Evolutionary conservation across 768 basidiomycete genomes (phyloP).

Genomic region (Lactifluus subvellereus): DNA sequence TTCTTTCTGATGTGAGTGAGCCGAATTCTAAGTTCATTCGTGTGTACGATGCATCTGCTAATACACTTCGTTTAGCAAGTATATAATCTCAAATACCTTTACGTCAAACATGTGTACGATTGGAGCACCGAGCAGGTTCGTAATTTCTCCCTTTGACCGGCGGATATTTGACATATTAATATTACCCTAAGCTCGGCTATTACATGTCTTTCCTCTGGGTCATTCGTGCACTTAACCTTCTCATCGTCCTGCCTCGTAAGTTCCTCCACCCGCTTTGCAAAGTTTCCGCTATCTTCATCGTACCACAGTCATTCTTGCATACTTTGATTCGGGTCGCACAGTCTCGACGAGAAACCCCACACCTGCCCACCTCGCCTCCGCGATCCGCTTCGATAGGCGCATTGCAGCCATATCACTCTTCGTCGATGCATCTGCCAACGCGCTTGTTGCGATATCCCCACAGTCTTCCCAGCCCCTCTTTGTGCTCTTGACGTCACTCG

Average conservation of each 20-base stretch:
- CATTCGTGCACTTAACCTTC: slow-evolving; percentile 23
- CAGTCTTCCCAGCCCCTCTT: slow-evolving; percentile 25
- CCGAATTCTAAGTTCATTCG: neutral
- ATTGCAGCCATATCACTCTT: slow-evolving; percentile 24
- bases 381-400: slow-evolving; percentile 23
- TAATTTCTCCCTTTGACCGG: neutral
- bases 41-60: neutral
- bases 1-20: slow-evolving; percentile 23
- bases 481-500: slow-evolving; percentile 23
- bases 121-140: slow-evolving; percentile 24
- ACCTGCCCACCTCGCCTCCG: slow-evolving; percentile 9
- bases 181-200: slow-evolving; percentile 18
- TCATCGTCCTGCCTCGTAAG: slow-evolving; percentile 23
- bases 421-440: slow-evolving; percentile 24
- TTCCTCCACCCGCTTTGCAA: neutral
- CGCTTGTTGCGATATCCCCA: slow-evolving; percentile 21
- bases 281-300: neutral
- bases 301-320: slow-evolving; percentile 22
- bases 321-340: slow-evolving; percentile 10
- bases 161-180: neutral
- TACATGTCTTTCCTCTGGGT: slow-evolving; percentile 25
- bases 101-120: slow-evolving; percentile 24
- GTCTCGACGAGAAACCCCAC: neutral
- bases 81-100: slow-evolving; percentile 26
- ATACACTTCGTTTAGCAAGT: slow-evolving; percentile 19